Conservation (phyloP, 768 basidiomycete genomes). For the Leucogyrophana mollusca region DNA sequence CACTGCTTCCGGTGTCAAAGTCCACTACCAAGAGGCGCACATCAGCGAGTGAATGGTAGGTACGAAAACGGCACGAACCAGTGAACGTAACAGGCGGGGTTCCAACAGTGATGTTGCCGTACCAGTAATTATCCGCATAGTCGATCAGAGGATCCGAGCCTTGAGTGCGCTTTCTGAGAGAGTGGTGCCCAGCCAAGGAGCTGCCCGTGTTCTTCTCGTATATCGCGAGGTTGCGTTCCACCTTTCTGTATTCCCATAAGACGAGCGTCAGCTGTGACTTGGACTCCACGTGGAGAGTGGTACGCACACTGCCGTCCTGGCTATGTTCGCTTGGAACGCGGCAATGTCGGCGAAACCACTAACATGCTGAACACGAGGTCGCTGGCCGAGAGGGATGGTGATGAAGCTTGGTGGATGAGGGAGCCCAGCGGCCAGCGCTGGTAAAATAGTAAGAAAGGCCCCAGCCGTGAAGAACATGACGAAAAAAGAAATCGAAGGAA, state of each 20-base stretch:
- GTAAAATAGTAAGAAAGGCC: neutral
- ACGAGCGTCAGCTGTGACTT: neutral
- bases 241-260: too few relatives aligned
- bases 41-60: too few relatives aligned
- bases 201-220: neutral
- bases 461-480: too few relatives aligned
- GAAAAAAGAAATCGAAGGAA: too few relatives aligned
- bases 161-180: neutral
- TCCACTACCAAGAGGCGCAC: conserved; percentile 5
- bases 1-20: conserved; percentile 29
- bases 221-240: neutral
- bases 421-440: neutral
- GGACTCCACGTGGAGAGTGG: too few relatives aligned
- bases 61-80: too few relatives aligned
- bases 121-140: conserved; percentile 6
- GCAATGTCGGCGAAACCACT: neutral
- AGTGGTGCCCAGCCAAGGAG: neutral
- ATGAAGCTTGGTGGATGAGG: neutral
- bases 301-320: neutral
- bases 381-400: neutral
- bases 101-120: conserved; percentile 10
- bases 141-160: neutral
- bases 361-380: neutral
- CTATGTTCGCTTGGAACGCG: neutral
- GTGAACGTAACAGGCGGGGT: neutral